Conservation (phyloP, 345 rosid genomes). For the Eucalyptus tenuipes region DNA sequence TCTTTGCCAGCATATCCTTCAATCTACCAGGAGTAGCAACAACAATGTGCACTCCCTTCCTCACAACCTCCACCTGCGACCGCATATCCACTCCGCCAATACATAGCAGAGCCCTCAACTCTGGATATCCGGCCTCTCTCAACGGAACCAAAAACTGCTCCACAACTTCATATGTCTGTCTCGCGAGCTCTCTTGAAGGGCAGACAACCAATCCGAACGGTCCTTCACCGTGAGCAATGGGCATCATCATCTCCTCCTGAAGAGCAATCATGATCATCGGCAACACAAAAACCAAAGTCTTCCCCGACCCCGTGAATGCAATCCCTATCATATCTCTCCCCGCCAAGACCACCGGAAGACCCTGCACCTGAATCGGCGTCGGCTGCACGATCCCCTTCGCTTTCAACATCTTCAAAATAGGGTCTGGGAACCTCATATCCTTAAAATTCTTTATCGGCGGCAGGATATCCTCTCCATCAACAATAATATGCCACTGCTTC, state of each 20-base stretch:
- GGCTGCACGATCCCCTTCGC: constrained; percentile 90
- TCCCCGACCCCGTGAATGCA: constrained; percentile 89
- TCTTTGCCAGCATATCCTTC: constrained; percentile 94
- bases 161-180: constrained; percentile 86
- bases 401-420: constrained; percentile 52
- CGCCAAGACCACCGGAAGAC: constrained; percentile 72
- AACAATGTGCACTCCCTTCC: constrained; percentile 84
- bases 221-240: constrained; percentile 73
- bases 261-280: constrained; percentile 84
- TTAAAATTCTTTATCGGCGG: constrained; percentile 72
- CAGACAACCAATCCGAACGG: constrained; percentile 74
- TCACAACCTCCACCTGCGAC: constrained; percentile 77
- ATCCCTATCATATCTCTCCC: constrained; percentile 96
- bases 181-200: constrained; percentile 86
- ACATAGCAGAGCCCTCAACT: constrained; percentile 66
- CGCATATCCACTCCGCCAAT: constrained; percentile 94
- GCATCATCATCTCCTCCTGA: constrained; percentile 95
- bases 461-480: constrained; percentile 80
- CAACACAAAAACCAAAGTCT: constrained; percentile 78
- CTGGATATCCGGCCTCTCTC: constrained; percentile 56
- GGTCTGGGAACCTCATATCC: constrained; percentile 81
- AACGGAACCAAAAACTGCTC: constrained; percentile 62
- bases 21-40: constrained; percentile 94
- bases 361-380: constrained; percentile 91
- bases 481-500: constrained; percentile 91